Evolutionary conservation across 768 basidiomycete species (phyloP).

Genomic region (Russula foetens): DNA sequence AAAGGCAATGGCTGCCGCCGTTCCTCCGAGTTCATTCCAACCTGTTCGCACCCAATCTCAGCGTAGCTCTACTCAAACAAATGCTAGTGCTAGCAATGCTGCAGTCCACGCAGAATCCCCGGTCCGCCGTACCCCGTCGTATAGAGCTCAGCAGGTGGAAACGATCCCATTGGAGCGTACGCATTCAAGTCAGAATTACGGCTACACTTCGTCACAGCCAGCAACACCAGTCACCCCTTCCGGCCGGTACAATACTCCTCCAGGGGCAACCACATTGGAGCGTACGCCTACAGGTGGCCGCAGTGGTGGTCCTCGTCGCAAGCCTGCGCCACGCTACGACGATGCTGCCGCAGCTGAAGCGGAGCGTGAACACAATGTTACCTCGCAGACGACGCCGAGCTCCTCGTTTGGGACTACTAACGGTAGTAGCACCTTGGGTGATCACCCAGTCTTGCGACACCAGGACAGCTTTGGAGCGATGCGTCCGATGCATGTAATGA

Average conservation of each 20-base stretch:
- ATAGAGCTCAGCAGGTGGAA: not conserved
- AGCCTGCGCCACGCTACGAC: constrained; percentile 19
- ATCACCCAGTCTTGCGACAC: constrained; percentile 22
- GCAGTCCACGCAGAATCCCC: not conserved
- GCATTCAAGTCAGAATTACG: not conserved
- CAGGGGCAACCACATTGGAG: not conserved
- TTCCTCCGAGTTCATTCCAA: not conserved
- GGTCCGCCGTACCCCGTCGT: not conserved
- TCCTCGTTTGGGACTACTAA: not conserved
- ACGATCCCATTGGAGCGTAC: not conserved
- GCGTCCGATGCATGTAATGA: constrained; percentile 25
- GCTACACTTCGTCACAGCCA: not conserved
- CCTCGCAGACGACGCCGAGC: constrained; percentile 19
- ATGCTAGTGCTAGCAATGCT: not conserved
- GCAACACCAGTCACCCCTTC: not conserved
- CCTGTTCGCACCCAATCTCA: not conserved
- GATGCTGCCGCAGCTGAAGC: not conserved
- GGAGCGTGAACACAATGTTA: not conserved
- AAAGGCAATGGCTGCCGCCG: not conserved
- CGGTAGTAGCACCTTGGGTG: not conserved
- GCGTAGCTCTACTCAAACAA: constrained; percentile 9
- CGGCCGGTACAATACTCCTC: not conserved
- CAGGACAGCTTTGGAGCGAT: constrained; percentile 27
- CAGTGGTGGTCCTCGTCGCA: constrained; percentile 6
- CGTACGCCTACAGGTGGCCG: constrained; percentile 1